Conservation (phyloP, 2,329 filamentous ascomycete genomes). For the Diplodia scrobiculata region DNA sequence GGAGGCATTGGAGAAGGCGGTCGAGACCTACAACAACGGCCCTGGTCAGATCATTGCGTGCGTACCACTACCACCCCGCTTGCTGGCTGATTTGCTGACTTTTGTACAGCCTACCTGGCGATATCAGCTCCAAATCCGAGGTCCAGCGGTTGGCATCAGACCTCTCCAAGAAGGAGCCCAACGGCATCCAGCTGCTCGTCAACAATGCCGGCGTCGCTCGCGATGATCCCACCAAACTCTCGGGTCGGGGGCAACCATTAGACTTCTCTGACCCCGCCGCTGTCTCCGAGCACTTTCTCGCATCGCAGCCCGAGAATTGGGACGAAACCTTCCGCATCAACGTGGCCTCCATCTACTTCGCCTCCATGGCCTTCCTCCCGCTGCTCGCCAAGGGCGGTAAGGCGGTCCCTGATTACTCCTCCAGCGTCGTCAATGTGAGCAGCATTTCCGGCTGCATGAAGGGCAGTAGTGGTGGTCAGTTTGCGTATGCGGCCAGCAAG, state of each 20-base stretch:
- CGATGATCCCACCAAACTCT: conserved; percentile 57
- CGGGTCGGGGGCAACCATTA: conserved; percentile 49
- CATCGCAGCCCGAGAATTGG: conserved; percentile 52
- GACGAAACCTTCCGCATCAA: conserved; percentile 57
- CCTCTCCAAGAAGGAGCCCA: conserved; percentile 51
- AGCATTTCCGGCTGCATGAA: conserved; percentile 58
- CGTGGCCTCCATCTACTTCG: conserved; percentile 55
- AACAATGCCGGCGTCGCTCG: conserved; percentile 58
- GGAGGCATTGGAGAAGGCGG: conserved; percentile 45
- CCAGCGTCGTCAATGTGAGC: conserved; percentile 57
- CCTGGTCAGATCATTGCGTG: conserved; percentile 54
- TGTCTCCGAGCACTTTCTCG: conserved; percentile 56
- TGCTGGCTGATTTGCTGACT: not conserved
- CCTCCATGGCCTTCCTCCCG: conserved; percentile 58
- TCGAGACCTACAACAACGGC: conserved; percentile 51
- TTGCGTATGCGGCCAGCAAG: conserved; percentile 57
- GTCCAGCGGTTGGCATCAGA: conserved; percentile 47
- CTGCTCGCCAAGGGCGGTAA: conserved; percentile 54
- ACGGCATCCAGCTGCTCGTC: conserved; percentile 58
- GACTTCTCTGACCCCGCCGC: conserved; percentile 52
- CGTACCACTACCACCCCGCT: conserved; percentile 21
- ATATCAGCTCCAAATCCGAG: conserved; percentile 57
- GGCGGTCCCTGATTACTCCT: conserved; percentile 52
- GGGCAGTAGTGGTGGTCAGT: conserved; percentile 54
- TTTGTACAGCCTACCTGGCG: conserved; percentile 44